phyloP scores from a whole-genome alignment of 768 basidiomycete species.

The Cystobasidium tubakii region DNA sequence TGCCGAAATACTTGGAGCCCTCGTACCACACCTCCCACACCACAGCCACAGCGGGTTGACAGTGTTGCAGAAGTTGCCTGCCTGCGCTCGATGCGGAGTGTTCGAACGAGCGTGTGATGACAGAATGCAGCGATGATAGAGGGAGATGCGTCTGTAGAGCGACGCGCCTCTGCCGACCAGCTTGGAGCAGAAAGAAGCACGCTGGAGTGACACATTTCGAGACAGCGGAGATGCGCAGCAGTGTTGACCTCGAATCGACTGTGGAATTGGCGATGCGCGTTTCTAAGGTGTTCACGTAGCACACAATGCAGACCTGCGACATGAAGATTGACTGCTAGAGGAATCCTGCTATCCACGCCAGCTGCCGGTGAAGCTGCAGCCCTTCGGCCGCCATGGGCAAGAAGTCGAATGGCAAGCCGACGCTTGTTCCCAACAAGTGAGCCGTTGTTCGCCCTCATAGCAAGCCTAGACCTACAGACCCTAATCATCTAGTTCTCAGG shows the following conservation, averaged over 20 bases:
- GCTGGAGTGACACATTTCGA: neutral
- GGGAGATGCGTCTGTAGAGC: too few species aligned
- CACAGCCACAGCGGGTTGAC: neutral
- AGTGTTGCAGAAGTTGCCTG: neutral
- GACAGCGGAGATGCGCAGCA: neutral
- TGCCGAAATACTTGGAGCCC: neutral
- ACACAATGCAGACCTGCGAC: neutral
- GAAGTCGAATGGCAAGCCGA: neutral
- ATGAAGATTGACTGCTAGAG: neutral
- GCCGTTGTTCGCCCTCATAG: too few species aligned
- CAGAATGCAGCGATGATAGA: too few species aligned
- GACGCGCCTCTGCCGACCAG: neutral
- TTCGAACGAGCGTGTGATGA: too few species aligned
- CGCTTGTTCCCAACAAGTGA: neutral
- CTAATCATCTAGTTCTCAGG: neutral
- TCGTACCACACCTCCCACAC: neutral
- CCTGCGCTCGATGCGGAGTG: too few species aligned
- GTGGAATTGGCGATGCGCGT: too few species aligned
- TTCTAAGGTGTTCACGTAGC: too few species aligned
- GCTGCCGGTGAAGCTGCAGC: too few species aligned
- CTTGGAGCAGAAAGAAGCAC: neutral
- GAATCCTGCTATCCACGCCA: too few species aligned
- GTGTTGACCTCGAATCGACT: too few species aligned
- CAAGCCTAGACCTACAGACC: neutral
- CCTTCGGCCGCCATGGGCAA: neutral